phyloP scores from a whole-genome alignment of 441 rosid genomes.

The Adansonia grandidieri region DNA sequence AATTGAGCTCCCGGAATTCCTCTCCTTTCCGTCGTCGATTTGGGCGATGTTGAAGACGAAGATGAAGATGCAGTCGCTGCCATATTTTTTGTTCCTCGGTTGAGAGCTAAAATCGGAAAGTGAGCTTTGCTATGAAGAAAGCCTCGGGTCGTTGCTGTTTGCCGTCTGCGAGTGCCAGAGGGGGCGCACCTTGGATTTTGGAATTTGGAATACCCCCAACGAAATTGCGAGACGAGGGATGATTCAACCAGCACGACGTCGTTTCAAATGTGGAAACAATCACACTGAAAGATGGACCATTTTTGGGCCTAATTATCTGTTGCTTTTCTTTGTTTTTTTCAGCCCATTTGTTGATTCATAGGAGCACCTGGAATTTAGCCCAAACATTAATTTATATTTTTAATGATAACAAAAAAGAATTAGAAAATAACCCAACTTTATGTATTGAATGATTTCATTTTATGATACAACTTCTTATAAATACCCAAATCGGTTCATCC shows the following conservation, averaged over 20 bases:
- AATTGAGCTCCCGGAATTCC: constrained; percentile 94
- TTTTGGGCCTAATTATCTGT: background rate
- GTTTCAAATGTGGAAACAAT: background rate
- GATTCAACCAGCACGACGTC: background rate
- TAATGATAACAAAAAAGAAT: too few relatives aligned
- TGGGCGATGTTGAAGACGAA: constrained; percentile 18
- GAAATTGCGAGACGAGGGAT: background rate
- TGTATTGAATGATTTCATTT: too few relatives aligned
- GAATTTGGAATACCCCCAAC: too few relatives aligned
- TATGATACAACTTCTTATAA: too few relatives aligned
- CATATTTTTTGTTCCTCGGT: background rate
- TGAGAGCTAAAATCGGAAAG: background rate
- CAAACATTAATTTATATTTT: too few relatives aligned
- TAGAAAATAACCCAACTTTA: too few relatives aligned
- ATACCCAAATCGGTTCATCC: too few relatives aligned
- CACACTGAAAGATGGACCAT: background rate
- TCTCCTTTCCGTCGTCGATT: constrained; percentile 67
- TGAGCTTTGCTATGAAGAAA: background rate
- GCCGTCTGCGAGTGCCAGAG: background rate
- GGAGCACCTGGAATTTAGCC: too few relatives aligned
- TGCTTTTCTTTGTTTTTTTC: background rate
- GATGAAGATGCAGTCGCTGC: constrained; percentile 25
- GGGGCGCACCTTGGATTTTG: background rate
- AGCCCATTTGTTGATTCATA: background rate
- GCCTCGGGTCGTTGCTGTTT: background rate